Percentiles rank a stretch among this genome's conserved stretches.
Conservation (phyloP, 2,329 filamentous ascomycete genomes). For the Berkeleyomyces rouxiae region DNA sequence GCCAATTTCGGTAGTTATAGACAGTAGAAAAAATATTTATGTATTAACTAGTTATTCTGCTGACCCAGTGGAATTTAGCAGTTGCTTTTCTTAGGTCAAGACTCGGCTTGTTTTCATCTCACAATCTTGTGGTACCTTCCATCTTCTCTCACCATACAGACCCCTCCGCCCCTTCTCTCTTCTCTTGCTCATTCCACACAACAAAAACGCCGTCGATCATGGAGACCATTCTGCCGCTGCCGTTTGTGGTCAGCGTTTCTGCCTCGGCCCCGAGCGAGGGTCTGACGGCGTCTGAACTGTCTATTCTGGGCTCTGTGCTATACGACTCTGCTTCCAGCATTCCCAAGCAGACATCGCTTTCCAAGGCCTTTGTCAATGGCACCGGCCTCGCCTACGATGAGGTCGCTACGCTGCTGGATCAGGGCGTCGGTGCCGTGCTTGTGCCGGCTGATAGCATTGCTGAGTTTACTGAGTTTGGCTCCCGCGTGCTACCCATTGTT, state of each 20-base stretch:
- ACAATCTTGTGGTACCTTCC: conserved; percentile 7
- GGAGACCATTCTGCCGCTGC: conserved; percentile 48
- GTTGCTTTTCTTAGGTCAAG: not conserved
- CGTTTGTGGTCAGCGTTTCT: conserved; percentile 43
- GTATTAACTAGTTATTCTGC: not conserved
- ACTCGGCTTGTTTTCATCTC: conserved; percentile 13
- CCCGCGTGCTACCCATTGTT: conserved; percentile 37
- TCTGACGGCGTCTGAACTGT: conserved; percentile 39
- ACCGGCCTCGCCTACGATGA: conserved; percentile 50
- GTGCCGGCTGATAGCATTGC: conserved; percentile 54
- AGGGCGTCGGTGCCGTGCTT: conserved; percentile 72
- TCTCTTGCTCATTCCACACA: not conserved
- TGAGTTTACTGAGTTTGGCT: conserved; percentile 37
- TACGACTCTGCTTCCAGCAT: conserved; percentile 22
- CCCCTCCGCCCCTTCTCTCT: not conserved
- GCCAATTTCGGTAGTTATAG: not conserved
- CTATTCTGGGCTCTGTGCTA: conserved; percentile 42
- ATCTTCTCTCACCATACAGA: not conserved
- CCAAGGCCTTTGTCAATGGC: conserved; percentile 60
- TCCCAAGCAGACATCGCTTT: conserved; percentile 32
- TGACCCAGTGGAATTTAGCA: not conserved
- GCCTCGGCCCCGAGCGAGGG: conserved; percentile 34
- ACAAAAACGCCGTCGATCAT: conserved; percentile 23
- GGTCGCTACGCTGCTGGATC: conserved; percentile 64
- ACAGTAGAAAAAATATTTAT: not conserved